phyloP scores from a whole-genome alignment of 1,139 yeast species.

The Scheffersomyces parashehatae region DNA sequence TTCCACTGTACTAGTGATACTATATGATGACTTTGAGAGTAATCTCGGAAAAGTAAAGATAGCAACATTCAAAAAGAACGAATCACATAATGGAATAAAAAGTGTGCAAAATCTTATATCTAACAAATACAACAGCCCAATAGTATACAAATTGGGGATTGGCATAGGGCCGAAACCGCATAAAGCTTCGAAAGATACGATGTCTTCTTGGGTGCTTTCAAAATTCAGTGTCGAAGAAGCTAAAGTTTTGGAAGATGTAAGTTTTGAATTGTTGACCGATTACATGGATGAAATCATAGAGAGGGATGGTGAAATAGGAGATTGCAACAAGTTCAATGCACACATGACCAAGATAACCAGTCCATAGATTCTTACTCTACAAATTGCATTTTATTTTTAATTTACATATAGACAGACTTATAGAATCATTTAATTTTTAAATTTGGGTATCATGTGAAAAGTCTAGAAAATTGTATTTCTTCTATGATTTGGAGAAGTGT shows the following conservation, averaged over 20 bases:
- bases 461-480: no score
- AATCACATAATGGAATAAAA: slow-evolving; percentile 44
- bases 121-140: slow-evolving; percentile 3
- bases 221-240: slow-evolving; percentile 19
- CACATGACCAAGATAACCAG: no score
- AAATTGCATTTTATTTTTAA: no score
- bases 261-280: slow-evolving; percentile 3
- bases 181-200: slow-evolving; percentile 32
- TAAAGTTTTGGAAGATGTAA: slow-evolving; percentile 4
- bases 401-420: no score
- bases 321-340: slow-evolving; percentile 12
- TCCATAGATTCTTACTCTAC: no score
- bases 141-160: slow-evolving; percentile 35
- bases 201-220: slow-evolving; percentile 45
- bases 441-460: no score
- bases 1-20: slow-evolving; percentile 20
- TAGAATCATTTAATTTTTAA: no score
- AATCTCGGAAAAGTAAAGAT: slow-evolving; percentile 31
- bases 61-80: slow-evolving; percentile 31
- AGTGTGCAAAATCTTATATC: slow-evolving; percentile 17
- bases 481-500: no score
- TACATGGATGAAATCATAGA: slow-evolving; percentile 9
- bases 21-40: slow-evolving; percentile 45
- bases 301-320: slow-evolving; percentile 9
- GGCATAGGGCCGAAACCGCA: slow-evolving; percentile 50